Evolutionary conservation across 2,329 filamentous ascomycete species (phyloP).

Genomic region (Paramyrothecium sp.): DNA sequence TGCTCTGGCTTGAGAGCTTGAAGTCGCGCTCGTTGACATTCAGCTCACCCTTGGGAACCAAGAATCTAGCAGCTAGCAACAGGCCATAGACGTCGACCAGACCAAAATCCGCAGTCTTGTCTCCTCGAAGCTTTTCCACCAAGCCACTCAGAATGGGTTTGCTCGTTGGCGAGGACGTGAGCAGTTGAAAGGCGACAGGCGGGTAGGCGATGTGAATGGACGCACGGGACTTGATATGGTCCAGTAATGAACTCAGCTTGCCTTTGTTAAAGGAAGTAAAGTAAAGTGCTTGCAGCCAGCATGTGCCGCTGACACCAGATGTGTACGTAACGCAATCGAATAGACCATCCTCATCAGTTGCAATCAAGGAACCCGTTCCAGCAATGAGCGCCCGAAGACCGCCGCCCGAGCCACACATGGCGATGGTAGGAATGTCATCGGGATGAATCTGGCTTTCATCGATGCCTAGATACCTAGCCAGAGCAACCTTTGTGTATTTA

Average conservation of each 20-base stretch:
- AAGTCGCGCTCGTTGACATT: constrained; percentile 75
- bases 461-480: constrained; percentile 80
- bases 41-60: constrained; percentile 78
- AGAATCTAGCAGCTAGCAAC: constrained; percentile 75
- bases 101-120: constrained; percentile 69
- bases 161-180: constrained; percentile 89
- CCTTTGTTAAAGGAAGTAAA: constrained; percentile 69
- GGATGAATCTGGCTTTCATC: constrained; percentile 81
- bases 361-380: constrained; percentile 82
- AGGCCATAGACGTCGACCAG: constrained; percentile 93
- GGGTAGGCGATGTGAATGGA: constrained; percentile 92
- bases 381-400: constrained; percentile 88
- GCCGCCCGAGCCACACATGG: constrained; percentile 91
- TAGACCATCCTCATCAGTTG: constrained; percentile 79
- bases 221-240: constrained; percentile 83
- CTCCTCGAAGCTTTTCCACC: constrained; percentile 87
- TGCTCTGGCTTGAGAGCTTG: constrained; percentile 85
- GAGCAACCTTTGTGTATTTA: constrained; percentile 64
- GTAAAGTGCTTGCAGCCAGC: constrained; percentile 90
- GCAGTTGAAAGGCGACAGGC: constrained; percentile 73
- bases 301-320: constrained; percentile 91
- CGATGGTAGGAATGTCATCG: constrained; percentile 89
- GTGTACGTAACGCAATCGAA: constrained; percentile 96
- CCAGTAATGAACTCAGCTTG: constrained; percentile 67
- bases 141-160: constrained; percentile 85